Evolutionary conservation across 1,284 basidiomycete genomes (phyloP).

Genomic region (Pyrrhoderma lamaoense): DNA sequence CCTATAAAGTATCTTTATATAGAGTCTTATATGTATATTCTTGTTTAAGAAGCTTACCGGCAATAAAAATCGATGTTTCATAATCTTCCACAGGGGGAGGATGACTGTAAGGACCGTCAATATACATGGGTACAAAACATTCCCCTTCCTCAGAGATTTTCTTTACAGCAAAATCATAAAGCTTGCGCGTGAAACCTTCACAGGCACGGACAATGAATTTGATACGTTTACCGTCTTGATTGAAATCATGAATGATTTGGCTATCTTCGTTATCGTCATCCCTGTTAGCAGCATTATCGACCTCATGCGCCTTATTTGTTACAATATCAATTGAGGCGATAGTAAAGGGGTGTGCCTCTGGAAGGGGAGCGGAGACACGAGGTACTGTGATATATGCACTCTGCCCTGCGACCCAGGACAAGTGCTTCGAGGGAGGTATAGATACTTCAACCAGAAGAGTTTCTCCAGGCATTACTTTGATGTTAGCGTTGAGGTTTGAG

Average conservation of each 20-base stretch:
- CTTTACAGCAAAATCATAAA: constrained; percentile 16
- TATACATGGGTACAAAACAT: constrained; percentile 26
- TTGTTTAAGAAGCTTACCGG: constrained; percentile 24
- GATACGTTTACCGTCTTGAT: constrained; percentile 24
- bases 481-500: constrained; percentile 22
- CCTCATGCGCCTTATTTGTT: constrained; percentile 16
- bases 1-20: constrained; percentile 20
- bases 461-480: constrained; percentile 34
- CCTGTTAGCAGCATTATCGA: constrained; percentile 17
- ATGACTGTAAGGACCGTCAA: constrained; percentile 35
- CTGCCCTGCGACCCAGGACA: constrained; percentile 39
- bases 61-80: constrained; percentile 29
- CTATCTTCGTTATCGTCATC: constrained; percentile 8
- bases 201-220: constrained; percentile 34
- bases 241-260: not conserved
- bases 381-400: constrained; percentile 37
- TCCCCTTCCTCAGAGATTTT: constrained; percentile 17
- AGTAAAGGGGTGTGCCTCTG: constrained; percentile 39
- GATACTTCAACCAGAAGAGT: constrained; percentile 34
- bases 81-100: constrained; percentile 29
- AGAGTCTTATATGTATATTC: not conserved
- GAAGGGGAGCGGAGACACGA: constrained; percentile 23
- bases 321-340: constrained; percentile 30
- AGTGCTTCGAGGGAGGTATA: constrained; percentile 23
- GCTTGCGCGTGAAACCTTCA: constrained; percentile 31